These are phyloP conservation scores for Exserohilum turcica DNA, from an alignment of 2,329 filamentous ascomycete genomes.

Conservation along the genomic window DNA sequence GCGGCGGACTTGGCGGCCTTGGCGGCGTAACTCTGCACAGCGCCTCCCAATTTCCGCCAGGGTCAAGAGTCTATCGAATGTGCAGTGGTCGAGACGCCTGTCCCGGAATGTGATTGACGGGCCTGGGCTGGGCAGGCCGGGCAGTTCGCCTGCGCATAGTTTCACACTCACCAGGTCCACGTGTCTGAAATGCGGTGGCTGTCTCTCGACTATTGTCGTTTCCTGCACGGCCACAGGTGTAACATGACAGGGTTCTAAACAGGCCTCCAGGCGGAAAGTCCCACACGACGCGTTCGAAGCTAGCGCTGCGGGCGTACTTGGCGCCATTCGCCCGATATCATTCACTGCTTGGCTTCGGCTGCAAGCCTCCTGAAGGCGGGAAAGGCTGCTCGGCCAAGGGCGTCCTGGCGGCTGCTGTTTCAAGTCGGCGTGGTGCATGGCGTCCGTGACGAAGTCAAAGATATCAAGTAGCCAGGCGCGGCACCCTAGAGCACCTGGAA, in stretches of 20 bases:
- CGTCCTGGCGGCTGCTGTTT: conserved; percentile 10
- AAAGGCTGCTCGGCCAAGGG: conserved; percentile 10
- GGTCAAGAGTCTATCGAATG: not conserved
- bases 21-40: not conserved
- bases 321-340: not conserved
- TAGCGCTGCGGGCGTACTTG: conserved; percentile 4
- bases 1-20: conserved; percentile 7
- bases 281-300: conserved; percentile 6
- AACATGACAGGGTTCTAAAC: not conserved
- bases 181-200: not conserved
- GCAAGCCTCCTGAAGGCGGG: conserved; percentile 7
- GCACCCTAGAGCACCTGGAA: conserved; percentile 4
- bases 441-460: conserved; percentile 5
- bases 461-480: conserved; percentile 6
- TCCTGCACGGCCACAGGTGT: conserved; percentile 1
- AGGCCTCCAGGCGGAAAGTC: conserved; percentile 6
- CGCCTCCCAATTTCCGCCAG: not conserved
- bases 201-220: not conserved
- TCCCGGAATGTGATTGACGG: not conserved
- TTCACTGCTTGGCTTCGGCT: conserved; percentile 5
- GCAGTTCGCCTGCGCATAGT: not conserved
- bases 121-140: not conserved
- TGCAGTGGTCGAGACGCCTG: conserved; percentile 1
- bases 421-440: conserved; percentile 4
- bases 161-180: not conserved